Evolutionary conservation across 169 alveolate species (phyloP).

Genomic region (Plasmodium relictum): DNA sequence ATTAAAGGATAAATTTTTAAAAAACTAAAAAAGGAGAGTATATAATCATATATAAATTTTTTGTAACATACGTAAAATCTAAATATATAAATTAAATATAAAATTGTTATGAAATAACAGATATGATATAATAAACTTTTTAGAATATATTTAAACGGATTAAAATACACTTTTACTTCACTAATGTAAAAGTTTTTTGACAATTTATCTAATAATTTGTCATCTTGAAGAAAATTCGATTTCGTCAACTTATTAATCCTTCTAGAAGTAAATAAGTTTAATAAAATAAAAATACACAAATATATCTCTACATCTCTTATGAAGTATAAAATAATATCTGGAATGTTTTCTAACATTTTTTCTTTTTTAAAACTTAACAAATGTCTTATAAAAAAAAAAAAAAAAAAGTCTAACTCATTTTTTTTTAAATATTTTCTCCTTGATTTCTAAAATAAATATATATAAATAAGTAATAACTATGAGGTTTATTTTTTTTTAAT

Average conservation of each 20-base stretch:
- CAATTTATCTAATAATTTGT: conserved; percentile 30
- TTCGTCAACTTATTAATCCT: conserved; percentile 39
- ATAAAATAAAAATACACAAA: conserved; percentile 15
- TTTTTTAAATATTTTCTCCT: too few species aligned
- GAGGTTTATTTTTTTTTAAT: too few species aligned
- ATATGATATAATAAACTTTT: conserved; percentile 41
- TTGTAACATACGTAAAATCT: conserved; percentile 32
- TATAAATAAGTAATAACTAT: background rate
- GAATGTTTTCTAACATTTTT: conserved; percentile 8
- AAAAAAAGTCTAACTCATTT: too few species aligned
- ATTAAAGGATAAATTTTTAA: background rate
- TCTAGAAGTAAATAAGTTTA: conserved; percentile 11
- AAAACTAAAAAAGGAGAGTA: conserved; percentile 19
- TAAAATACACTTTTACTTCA: conserved; percentile 45
- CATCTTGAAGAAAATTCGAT: conserved; percentile 26
- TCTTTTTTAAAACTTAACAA: background rate
- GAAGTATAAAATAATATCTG: conserved; percentile 30
- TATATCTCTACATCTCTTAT: conserved; percentile 39
- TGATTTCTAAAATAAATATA: background rate
- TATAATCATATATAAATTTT: conserved; percentile 2
- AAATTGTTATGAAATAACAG: conserved; percentile 20
- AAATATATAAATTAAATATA: conserved; percentile 33
- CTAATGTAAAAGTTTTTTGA: conserved; percentile 39
- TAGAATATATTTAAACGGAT: conserved; percentile 35
- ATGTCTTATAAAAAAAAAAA: background rate